Evolutionary conservation across 2,329 filamentous ascomycete species (phyloP).

Genomic region (Phialophora expanda): DNA sequence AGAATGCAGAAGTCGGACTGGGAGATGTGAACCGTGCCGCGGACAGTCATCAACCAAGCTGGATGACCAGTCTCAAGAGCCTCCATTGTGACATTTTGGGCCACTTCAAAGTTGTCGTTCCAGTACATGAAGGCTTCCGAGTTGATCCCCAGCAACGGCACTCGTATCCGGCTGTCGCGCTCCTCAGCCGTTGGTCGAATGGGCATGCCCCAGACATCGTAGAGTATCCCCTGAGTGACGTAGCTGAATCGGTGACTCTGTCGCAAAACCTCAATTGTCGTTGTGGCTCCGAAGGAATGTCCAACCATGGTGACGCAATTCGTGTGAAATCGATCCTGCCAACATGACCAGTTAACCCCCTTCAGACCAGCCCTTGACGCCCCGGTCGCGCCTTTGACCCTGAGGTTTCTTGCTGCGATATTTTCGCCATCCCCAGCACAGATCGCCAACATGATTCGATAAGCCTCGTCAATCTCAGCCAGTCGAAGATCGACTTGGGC

Average conservation of each 20-base stretch:
- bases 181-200: slow-evolving; percentile 49
- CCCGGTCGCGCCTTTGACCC: slow-evolving; percentile 63
- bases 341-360: slow-evolving; percentile 62
- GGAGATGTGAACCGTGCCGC: slow-evolving; percentile 68
- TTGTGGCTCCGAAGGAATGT: slow-evolving; percentile 71
- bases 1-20: slow-evolving; percentile 71
- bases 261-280: slow-evolving; percentile 65
- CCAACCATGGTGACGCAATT: slow-evolving; percentile 66
- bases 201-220: slow-evolving; percentile 65
- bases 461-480: slow-evolving; percentile 69
- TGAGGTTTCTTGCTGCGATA: slow-evolving; percentile 60
- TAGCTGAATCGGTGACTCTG: slow-evolving; percentile 60
- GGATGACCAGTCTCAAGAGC: slow-evolving; percentile 54
- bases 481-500: slow-evolving; percentile 68
- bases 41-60: slow-evolving; percentile 59
- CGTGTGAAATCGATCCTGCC: slow-evolving; percentile 62
- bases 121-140: slow-evolving; percentile 74
- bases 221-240: slow-evolving; percentile 67
- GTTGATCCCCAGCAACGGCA: slow-evolving; percentile 67
- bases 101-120: slow-evolving; percentile 65
- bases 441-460: slow-evolving; percentile 61
- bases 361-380: slow-evolving; percentile 64
- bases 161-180: slow-evolving; percentile 53
- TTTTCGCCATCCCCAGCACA: slow-evolving; percentile 59
- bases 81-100: slow-evolving; percentile 63